Evolutionary conservation across 2,329 filamentous ascomycete species (phyloP).

Genomic region (Coniella vitis): DNA sequence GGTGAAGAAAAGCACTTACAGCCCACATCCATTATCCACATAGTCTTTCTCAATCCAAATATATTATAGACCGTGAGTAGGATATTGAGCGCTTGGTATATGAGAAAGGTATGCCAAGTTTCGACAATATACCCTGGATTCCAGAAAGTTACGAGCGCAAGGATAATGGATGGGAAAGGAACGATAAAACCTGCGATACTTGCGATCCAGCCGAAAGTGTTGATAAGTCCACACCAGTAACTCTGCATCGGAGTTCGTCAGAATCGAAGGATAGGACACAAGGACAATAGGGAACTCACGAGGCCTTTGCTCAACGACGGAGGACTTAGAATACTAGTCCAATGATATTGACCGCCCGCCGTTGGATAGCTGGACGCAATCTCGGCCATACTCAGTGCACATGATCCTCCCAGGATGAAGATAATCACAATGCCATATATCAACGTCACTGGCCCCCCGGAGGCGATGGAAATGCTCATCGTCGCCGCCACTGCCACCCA

Average conservation of each 20-base stretch:
- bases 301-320: slow-evolving; percentile 1
- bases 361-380: slow-evolving; percentile 30
- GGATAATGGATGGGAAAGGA: slow-evolving; percentile 9
- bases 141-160: slow-evolving; percentile 11
- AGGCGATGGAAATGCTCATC: slow-evolving; percentile 17
- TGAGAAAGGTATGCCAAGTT: slow-evolving; percentile 15
- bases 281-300: neutral
- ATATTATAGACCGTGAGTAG: slow-evolving; percentile 12
- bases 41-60: slow-evolving; percentile 6
- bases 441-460: slow-evolving; percentile 13
- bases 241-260: slow-evolving; percentile 4
- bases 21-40: slow-evolving; percentile 6
- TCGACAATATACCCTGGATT: slow-evolving; percentile 8
- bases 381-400: slow-evolving; percentile 28
- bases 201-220: slow-evolving; percentile 15
- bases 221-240: slow-evolving; percentile 14
- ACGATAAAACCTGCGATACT: slow-evolving; percentile 12
- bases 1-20: neutral
- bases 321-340: slow-evolving; percentile 26
- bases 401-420: slow-evolving; percentile 21
- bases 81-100: slow-evolving; percentile 11
- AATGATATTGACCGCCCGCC: slow-evolving; percentile 33
- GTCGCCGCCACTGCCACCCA: slow-evolving; percentile 21
- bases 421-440: slow-evolving; percentile 26
- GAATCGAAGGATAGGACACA: too few relatives aligned